Base-by-base conservation (phyloP, 2,329 filamentous ascomycete genomes). In the Xylaria multiplex region DNA sequence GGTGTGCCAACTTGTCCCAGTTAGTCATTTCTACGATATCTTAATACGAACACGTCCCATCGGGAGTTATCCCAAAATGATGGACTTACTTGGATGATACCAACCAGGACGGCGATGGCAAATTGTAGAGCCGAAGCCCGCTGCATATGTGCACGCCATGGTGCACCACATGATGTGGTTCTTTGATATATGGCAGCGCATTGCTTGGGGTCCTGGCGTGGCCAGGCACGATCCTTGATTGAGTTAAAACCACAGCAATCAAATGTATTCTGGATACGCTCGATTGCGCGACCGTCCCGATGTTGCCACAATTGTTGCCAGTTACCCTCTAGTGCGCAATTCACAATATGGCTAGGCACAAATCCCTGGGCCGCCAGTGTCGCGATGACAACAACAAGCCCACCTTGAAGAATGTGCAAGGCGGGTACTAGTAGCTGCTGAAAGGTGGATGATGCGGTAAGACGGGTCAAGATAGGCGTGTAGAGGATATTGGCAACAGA, bases 211-310 rank as follows among this genome's bases (percentile, higher is more conserved):
- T 59, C 66, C 43, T 57, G 58, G n/a, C 11, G 1, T 30, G 90
- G 91, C 80, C 84, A 92, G 0, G 86, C 84, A 70, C 85, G 86
- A 72, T 93, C 89, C 35, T 74, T 77, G 32, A 86, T 74, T 4
- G 81, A 83, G 62, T 82, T 82, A 40, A 91, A 80, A 0, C 91
- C 91, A 70, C 91, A 93, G 79, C 91, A 93, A 7, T 84, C 74
- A 37, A 91, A 84, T 0, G 83, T 76, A 73, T 93, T 88, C 72
- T 93, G 91, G 57, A 93, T 89, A 1, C 78, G 76, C 48, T 82
- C 80, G 63, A 93, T 84, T 1, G 81, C 76, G 0, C 70, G 68
- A 5, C 73, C 72, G 61, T 91, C 80, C 66, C 88, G 86, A 0
- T 72, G 70, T 0, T 69, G 75, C 71, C 82, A 92, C 64, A 91